These are phyloP conservation scores for Colletotrichum sp. DNA, from an alignment of 2,329 filamentous ascomycete species.

Conservation along the genomic window DNA sequence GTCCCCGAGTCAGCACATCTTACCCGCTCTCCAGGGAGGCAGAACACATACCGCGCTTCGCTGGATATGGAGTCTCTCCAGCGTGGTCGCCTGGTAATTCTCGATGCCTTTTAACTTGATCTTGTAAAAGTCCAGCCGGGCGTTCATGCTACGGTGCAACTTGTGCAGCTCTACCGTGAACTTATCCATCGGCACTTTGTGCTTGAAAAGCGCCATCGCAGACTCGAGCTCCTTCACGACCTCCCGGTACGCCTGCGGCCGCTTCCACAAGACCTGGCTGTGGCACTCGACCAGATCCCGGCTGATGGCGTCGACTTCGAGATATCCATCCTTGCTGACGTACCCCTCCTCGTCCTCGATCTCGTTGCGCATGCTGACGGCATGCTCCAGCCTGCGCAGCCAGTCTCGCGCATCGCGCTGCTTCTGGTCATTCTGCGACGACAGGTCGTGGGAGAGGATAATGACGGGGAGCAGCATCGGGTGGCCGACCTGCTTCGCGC, in stretches of 20 bases:
- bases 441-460: constrained; percentile 63
- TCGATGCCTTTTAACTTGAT: constrained; percentile 67
- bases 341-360: constrained; percentile 62
- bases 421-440: constrained; percentile 61
- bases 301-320: constrained; percentile 66
- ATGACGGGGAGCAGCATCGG: constrained; percentile 65
- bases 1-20: neutral
- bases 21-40: neutral
- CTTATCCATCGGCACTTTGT: constrained; percentile 29
- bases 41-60: constrained; percentile 57
- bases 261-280: constrained; percentile 66
- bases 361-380: constrained; percentile 65
- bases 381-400: constrained; percentile 65
- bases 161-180: constrained; percentile 39
- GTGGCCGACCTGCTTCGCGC: constrained; percentile 56
- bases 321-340: constrained; percentile 51
- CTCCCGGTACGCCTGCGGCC: constrained; percentile 64
- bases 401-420: constrained; percentile 68
- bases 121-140: constrained; percentile 64
- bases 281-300: constrained; percentile 69
- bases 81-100: constrained; percentile 66
- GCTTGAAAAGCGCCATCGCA: constrained; percentile 51
- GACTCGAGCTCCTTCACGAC: constrained; percentile 54
- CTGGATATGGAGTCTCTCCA: constrained; percentile 66
- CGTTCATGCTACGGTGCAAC: constrained; percentile 57